Base-by-base conservation (phyloP, 1,139 yeast genomes). In the Debaryomycetaceae sp. region DNA sequence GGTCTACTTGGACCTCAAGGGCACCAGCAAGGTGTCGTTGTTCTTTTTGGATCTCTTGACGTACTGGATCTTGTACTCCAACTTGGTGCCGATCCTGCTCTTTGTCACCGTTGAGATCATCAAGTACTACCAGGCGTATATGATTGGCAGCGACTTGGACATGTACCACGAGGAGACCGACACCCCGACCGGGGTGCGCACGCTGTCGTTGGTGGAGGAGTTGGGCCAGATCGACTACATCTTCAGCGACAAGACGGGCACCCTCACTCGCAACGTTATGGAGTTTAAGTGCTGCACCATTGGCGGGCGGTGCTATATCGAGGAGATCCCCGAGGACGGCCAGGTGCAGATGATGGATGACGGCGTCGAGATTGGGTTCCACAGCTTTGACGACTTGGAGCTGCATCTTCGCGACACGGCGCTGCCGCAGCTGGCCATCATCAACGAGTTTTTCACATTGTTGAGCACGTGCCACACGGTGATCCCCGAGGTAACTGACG, bases 391-490 rank as follows among this genome's bases (percentile, higher is more conserved):
- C 7, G 78, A 77, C 27, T 51, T 89, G 55, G 65, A 68, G 25
- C 59, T 58, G 6, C 81, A 78, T 43, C 58, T 81, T 44, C 44
- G 44, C 23, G 55, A 62, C 34, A 58, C 64, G 16, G 37, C 49
- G 3, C 51, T 51, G 44, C 61, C 71, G 36, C 86, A 79, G 34
- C 65, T 79, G 1, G 71, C 76, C 5, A 69, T 83, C 4, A 83
- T 89, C 36, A 80, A 84, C 45, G 89, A 83, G 46, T 89, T 93
- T 45, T 71, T 93, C 43, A 82, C 91, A 0, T 64, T 89, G 34
- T 64, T 93, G 36, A 85, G 97, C 32, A 82, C 95, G 0, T 93
- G 98, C 54, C 99, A 93, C 51, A 93, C 99, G 0, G 99, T 93
- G 28, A 93, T 93, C 40, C 98, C 98, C 0, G 98, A 93, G 54